Conservation (phyloP, 768 basidiomycete species). For the Hypholoma fasciculare region DNA sequence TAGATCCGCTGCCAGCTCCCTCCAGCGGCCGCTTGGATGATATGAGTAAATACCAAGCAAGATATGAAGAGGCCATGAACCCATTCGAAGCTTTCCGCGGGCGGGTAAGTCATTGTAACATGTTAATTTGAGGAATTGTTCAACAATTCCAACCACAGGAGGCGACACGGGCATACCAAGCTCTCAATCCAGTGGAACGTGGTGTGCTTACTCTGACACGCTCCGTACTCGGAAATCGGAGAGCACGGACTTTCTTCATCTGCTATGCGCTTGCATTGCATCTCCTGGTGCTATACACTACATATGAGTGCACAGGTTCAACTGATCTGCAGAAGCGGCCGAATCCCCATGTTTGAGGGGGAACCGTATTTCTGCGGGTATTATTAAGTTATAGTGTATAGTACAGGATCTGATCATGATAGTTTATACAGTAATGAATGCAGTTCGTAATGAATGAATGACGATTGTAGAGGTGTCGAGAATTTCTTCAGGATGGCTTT, state of each 20-base stretch:
- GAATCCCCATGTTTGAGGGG: constrained; percentile 36
- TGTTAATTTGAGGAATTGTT: not conserved
- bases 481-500: constrained; percentile 25
- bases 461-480: not conserved
- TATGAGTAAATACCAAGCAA: constrained; percentile 84
- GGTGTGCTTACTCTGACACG: constrained; percentile 84
- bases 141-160: constrained; percentile 53
- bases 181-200: constrained; percentile 89
- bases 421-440: constrained; percentile 11
- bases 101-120: constrained; percentile 56
- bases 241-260: constrained; percentile 88
- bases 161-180: constrained; percentile 90
- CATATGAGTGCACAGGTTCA: constrained; percentile 68
- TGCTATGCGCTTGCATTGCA: constrained; percentile 83
- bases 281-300: constrained; percentile 76
- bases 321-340: constrained; percentile 54
- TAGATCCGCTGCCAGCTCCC: constrained; percentile 63
- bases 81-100: constrained; percentile 98
- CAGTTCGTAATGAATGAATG: constrained; percentile 7
- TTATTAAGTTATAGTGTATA: constrained; percentile 28
- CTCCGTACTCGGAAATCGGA: constrained; percentile 83
- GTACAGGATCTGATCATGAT: constrained; percentile 15
- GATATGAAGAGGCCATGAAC: constrained; percentile 98
- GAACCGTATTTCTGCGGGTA: constrained; percentile 9
- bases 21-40: constrained; percentile 53